Evolutionary conservation across 2,329 filamentous ascomycete genomes (phyloP).

Genomic region (Didymella pinodella): DNA sequence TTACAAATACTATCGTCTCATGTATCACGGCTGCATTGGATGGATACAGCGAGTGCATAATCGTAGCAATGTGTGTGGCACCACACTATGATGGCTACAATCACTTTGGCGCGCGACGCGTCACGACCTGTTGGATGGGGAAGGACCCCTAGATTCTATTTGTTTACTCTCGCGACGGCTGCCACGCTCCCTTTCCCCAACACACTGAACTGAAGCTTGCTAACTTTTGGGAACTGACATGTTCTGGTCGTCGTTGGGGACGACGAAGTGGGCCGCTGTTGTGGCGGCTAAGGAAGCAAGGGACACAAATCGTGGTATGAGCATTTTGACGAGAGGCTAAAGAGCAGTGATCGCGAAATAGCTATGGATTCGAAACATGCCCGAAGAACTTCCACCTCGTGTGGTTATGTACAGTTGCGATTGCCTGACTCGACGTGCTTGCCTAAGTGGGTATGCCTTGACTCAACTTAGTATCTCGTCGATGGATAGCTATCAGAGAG

Average conservation of each 20-base stretch:
- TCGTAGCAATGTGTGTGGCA: too few species aligned
- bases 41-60: too few species aligned
- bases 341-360: neutral
- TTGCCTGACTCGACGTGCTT: neutral
- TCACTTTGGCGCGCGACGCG: too few species aligned
- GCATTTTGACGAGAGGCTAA: neutral
- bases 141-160: too few species aligned
- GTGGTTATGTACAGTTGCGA: neutral
- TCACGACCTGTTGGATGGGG: too few species aligned
- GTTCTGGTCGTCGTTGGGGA: neutral
- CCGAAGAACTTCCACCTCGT: neutral
- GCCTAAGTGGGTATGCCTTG: neutral
- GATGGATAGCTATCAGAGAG: neutral
- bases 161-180: too few species aligned
- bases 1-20: too few species aligned
- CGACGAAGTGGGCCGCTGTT: neutral
- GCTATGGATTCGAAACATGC: neutral
- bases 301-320: neutral
- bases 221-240: too few species aligned
- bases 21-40: too few species aligned
- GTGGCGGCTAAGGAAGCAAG: neutral
- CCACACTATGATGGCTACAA: too few species aligned
- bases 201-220: too few species aligned
- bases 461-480: neutral
- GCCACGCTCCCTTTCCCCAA: too few species aligned